Percentiles rank a stretch among this genome's conserved stretches.
Conservation (phyloP, 2,329 filamentous ascomycete genomes). For the Diaporthe aspalathi region DNA sequence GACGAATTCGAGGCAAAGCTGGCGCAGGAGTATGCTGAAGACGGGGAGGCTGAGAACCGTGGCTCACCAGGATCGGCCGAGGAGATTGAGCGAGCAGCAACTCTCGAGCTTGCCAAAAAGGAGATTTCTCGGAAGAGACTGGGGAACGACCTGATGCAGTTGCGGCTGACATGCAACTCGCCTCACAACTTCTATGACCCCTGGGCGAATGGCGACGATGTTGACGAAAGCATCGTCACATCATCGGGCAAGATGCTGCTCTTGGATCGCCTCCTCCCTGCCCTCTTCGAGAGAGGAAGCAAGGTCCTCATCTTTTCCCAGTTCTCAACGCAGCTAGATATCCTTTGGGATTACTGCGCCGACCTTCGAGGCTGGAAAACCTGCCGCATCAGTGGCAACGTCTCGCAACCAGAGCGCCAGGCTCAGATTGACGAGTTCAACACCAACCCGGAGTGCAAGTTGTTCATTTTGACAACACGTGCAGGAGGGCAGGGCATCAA, state of each 20-base stretch:
- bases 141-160: conserved; percentile 91
- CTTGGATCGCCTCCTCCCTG: conserved; percentile 84
- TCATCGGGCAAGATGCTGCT: conserved; percentile 96
- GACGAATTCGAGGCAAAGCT: conserved; percentile 85
- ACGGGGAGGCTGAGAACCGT: conserved; percentile 49
- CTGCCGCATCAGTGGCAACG: conserved; percentile 91
- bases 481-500: conserved; percentile 97
- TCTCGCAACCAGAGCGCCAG: conserved; percentile 78
- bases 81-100: conserved; percentile 73
- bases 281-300: conserved; percentile 78
- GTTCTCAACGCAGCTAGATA: conserved; percentile 93
- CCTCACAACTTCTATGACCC: conserved; percentile 98
- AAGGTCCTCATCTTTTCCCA: conserved; percentile 97
- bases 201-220: conserved; percentile 70
- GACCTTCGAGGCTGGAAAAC: conserved; percentile 82
- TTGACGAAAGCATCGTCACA: conserved; percentile 86
- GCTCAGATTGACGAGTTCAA: conserved; percentile 82
- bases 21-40: conserved; percentile 67
- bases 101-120: conserved; percentile 82
- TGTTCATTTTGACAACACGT: conserved; percentile 90
- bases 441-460: conserved; percentile 69
- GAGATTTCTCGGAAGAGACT: conserved; percentile 93
- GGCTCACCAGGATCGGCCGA: conserved; percentile 59
- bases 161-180: conserved; percentile 90
- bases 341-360: conserved; percentile 86